A percentile compares a stretch with the other conserved stretches of the same genome.
Conservation (phyloP, 306 rosid genomes). For the Luffa aegyptiaca region DNA sequence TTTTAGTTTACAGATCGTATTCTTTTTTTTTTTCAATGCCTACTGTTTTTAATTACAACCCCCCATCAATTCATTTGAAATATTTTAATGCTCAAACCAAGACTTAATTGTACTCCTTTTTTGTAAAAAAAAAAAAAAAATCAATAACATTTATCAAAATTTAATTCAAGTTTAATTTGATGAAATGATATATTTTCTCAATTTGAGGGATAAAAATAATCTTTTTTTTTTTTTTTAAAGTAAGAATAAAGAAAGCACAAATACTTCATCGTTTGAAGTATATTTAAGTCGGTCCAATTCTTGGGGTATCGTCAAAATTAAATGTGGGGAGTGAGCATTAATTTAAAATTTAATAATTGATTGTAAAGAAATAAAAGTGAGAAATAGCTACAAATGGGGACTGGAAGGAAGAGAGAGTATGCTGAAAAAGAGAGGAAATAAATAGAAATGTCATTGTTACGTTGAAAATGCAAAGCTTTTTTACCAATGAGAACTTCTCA, state of each 20-base stretch:
- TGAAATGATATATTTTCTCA: no score
- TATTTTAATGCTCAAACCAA: neutral
- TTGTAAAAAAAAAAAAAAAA: no score
- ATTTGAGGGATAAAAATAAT: no score
- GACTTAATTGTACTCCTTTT: neutral
- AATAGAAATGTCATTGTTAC: neutral
- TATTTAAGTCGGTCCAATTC: neutral
- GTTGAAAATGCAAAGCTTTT: neutral
- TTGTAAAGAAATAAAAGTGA: neutral
- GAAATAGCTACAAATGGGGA: neutral
- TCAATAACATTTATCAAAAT: no score
- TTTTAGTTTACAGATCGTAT: neutral
- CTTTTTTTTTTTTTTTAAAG: no score
- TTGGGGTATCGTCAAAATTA: neutral
- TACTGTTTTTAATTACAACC: neutral
- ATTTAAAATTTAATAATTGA: neutral
- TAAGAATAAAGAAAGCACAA: no score
- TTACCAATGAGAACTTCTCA: neutral
- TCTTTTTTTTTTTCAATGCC: neutral
- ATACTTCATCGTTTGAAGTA: no score
- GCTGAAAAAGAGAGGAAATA: neutral
- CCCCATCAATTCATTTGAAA: neutral
- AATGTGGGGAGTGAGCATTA: neutral
- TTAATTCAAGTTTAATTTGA: no score
- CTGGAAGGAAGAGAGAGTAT: neutral